Evolutionary conservation across 192 early-diverging fungal species (phyloP), one percentile per base, ranked within the genome.

Genomic region (Coemansia sp.): DNA sequence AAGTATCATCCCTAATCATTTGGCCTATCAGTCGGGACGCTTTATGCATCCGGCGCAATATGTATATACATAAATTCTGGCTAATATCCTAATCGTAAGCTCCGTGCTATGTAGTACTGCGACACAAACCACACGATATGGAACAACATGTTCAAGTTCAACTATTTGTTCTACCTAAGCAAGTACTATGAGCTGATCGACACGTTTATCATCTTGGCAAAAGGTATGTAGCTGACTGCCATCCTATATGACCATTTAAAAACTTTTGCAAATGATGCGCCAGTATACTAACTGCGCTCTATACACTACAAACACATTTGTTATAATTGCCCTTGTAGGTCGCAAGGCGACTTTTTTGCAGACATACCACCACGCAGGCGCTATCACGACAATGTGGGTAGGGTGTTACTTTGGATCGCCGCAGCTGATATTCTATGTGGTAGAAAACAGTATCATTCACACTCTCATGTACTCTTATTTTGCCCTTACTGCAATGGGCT

Each of bases 361-460:
- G 83, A 91, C 91, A 38, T 95, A 94, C 79, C 94, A 95, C 77
- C 94, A 95, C 74, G 89, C 92, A 3, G 93, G 93, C 36, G 93
- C 94, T 16, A 95, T 95, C 74, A 85, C 93, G 64, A 92, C 91
- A 69, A 95, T 95, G 94, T 94, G 91, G 91, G 87, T 89, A n/a
- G 91, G 92, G 49, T 90, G 91, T 76, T 87, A 89, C 64, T 92
- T 88, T 74, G 90, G 90, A 65, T 88, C 92, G 1, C 88, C 91
- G 2, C 91, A 92, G 55, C 89, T 93, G 70, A 93, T 92, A 88
- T 90, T 94, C 65, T 94, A 93, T 71, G 93, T 92, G 41, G 66
- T 84, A 13, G 78, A 84, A 52, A 95, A 95, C 85, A 93, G 92
- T 18, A 92, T 94, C 65, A 91, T 95, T 46, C 94, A 95, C 80